Base-by-base conservation (phyloP, 2,329 filamentous ascomycete genomes). In the Exophiala sp. region DNA sequence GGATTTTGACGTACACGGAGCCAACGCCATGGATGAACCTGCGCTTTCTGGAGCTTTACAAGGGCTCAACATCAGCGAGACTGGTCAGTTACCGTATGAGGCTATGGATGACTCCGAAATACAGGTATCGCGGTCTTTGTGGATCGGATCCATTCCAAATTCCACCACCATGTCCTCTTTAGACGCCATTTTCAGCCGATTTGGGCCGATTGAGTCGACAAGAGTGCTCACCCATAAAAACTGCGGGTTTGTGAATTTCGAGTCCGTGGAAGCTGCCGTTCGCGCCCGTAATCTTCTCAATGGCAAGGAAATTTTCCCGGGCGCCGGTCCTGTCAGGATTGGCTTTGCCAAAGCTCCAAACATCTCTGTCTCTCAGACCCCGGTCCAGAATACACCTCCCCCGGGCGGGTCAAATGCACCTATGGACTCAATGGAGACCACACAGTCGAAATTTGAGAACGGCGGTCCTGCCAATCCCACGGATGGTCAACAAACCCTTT, bases 191-290 rank as follows among this genome's bases (percentile, higher is more conserved):
- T 98, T 98, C 73, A 87, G 88, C 67, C 79, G 83, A n/a, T 95
- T 93, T 60, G 93, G 93, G 8, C 79, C 85, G 2, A 95, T 98
- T 56, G 78, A 93, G 58, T 96, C 91, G 2, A 91, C 88, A 22
- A 81, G 93, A 57, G 93, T 98, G 3, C 76, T 98, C 55, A 97
- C 93, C 0, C 89, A 98, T 74, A 98, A 98, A 77, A 97, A 95
- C 70, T 98, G 93, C 66, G 93, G 91, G 2, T 98, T 98, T 62
- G 91, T 98, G 65, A 98, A 98, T 69, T 98, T 95, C 63, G 89
- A 97, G 69, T 84, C 81, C 52, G 72, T 93, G 23, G 90, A 97
- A 58, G 95, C 88, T 65, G 93, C 93, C 48, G 83, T 96, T 32
- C 83, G 88, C 53, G 93, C 93, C 13, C 94, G 91, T 67, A 82